Evolutionary conservation across 495 filamentous ascomycete genomes (phyloP).

Genomic region (Neurospora sp.): DNA sequence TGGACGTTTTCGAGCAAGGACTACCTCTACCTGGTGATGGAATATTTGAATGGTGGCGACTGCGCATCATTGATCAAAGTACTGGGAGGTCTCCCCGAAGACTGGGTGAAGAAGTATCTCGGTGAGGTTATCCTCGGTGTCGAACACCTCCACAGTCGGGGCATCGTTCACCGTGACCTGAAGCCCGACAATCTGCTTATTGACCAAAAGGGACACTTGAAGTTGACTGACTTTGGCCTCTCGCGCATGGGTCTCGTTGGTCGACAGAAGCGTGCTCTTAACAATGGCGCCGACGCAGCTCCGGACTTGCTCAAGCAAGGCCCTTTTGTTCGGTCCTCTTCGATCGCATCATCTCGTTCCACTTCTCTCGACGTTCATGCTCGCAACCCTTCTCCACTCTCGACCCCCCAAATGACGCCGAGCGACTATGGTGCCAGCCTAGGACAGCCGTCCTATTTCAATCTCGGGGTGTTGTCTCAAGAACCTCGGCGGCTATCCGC

Average conservation of each 20-base stretch:
- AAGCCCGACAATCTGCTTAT: conserved; percentile 98
- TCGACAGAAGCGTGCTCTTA: conserved; percentile 85
- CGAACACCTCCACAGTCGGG: conserved; percentile 86
- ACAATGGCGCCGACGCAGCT: conserved; percentile 66
- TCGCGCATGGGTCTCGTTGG: conserved; percentile 96
- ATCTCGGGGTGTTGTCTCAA: conserved; percentile 51
- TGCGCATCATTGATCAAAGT: conserved; percentile 94
- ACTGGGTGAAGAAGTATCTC: conserved; percentile 95
- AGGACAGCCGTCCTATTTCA: conserved; percentile 90
- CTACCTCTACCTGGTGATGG: conserved; percentile 97
- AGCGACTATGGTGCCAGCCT: conserved; percentile 51
- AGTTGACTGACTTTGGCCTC: conserved; percentile 93
- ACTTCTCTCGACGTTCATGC: conserved; percentile 88
- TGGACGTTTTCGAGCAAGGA: conserved; percentile 99
- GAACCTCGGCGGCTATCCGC: conserved; percentile 79
- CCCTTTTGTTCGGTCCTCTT: conserved; percentile 74
- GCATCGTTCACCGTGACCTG: conserved; percentile 91
- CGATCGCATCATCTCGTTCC: conserved; percentile 86
- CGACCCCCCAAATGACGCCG: conserved; percentile 82
- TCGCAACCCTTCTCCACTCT: conserved; percentile 57
- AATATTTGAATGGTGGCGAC: conserved; percentile 95
- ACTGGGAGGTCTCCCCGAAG: conserved; percentile 80
- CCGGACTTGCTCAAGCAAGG: conserved; percentile 89
- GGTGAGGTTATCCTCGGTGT: conserved; percentile 92
- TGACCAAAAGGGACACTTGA: conserved; percentile 91